Evolutionary conservation across 345 rosid species (phyloP).

Genomic region (Eutrema japonicum): DNA sequence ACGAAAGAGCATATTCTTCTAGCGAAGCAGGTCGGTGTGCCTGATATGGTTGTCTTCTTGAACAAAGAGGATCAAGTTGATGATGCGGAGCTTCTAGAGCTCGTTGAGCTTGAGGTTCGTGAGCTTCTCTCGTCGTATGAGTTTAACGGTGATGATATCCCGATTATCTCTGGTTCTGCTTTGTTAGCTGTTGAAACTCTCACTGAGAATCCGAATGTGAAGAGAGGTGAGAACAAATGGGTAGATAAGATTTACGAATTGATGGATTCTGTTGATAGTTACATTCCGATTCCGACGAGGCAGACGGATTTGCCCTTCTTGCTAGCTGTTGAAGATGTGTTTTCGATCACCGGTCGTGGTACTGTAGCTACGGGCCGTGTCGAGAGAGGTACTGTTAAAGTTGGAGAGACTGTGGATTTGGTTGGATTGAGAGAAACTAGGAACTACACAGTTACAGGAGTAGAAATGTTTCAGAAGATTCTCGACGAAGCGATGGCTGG

Average conservation of each 20-base stretch:
- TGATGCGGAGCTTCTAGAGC: constrained; percentile 78
- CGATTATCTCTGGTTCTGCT: constrained; percentile 79
- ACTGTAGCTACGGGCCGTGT: constrained; percentile 89
- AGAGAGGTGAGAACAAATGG: constrained; percentile 79
- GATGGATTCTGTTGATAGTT: constrained; percentile 82
- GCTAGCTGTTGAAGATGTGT: constrained; percentile 81
- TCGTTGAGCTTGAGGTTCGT: constrained; percentile 90
- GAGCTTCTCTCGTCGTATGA: constrained; percentile 75
- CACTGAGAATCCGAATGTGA: constrained; percentile 63
- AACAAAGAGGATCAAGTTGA: constrained; percentile 91
- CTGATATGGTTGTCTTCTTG: constrained; percentile 81
- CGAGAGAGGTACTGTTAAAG: constrained; percentile 69
- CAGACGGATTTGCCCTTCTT: constrained; percentile 76
- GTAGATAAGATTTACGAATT: constrained; percentile 81
- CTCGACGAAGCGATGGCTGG: constrained; percentile 69
- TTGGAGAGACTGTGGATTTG: constrained; percentile 73
- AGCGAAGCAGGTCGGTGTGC: constrained; percentile 89
- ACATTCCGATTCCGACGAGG: constrained; percentile 77
- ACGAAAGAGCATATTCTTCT: constrained; percentile 80
- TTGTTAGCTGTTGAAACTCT: constrained; percentile 76
- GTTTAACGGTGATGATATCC: constrained; percentile 82
- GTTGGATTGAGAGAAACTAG: constrained; percentile 84
- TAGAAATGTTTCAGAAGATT: constrained; percentile 86
- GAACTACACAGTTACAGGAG: constrained; percentile 68
- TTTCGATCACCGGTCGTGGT: constrained; percentile 87